These are phyloP conservation scores for Dryadomyces sulphureus DNA, from an alignment of 2,329 filamentous ascomycete genomes.

Conservation along the genomic window DNA sequence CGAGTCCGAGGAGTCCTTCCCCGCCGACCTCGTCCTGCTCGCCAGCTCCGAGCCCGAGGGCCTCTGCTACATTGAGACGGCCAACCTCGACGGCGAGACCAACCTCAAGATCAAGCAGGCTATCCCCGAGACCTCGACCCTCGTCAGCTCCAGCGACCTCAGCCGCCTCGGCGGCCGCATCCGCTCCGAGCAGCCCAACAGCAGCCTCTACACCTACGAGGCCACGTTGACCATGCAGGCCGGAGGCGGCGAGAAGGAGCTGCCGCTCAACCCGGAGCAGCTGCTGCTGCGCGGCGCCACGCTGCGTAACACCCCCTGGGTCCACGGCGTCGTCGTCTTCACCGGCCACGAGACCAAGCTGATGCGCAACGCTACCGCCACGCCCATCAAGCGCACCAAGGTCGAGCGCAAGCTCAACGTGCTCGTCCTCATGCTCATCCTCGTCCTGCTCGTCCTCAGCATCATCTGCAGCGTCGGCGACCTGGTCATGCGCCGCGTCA, in stretches of 20 bases:
- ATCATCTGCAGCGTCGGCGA: slow-evolving; percentile 87
- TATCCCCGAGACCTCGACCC: slow-evolving; percentile 74
- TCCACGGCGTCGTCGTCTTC: slow-evolving; percentile 91
- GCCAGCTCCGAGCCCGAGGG: slow-evolving; percentile 95
- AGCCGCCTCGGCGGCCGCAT: slow-evolving; percentile 74
- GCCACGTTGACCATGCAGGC: slow-evolving; percentile 84
- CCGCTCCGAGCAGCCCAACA: slow-evolving; percentile 94
- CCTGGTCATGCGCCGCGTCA: slow-evolving; percentile 58
- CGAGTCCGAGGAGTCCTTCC: slow-evolving; percentile 88
- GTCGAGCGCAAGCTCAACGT: slow-evolving; percentile 89
- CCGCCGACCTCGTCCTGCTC: slow-evolving; percentile 80
- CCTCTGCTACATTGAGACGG: slow-evolving; percentile 95
- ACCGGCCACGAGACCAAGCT: slow-evolving; percentile 97
- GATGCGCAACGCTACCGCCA: slow-evolving; percentile 94
- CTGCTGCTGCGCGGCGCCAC: slow-evolving; percentile 85
- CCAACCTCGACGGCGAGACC: slow-evolving; percentile 93
- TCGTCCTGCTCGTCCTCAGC: slow-evolving; percentile 69
- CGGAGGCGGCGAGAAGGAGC: slow-evolving; percentile 83
- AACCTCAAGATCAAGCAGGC: slow-evolving; percentile 98
- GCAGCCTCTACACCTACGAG: slow-evolving; percentile 95
- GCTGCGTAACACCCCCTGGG: slow-evolving; percentile 89
- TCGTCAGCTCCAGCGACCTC: slow-evolving; percentile 78
- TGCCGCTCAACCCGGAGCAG: slow-evolving; percentile 82
- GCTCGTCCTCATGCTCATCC: slow-evolving; percentile 80
- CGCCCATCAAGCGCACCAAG: slow-evolving; percentile 93